Evolutionary conservation across 768 basidiomycete species (phyloP), one percentile per base, ranked within the genome.

Genomic region (Mycena leptocephala): DNA sequence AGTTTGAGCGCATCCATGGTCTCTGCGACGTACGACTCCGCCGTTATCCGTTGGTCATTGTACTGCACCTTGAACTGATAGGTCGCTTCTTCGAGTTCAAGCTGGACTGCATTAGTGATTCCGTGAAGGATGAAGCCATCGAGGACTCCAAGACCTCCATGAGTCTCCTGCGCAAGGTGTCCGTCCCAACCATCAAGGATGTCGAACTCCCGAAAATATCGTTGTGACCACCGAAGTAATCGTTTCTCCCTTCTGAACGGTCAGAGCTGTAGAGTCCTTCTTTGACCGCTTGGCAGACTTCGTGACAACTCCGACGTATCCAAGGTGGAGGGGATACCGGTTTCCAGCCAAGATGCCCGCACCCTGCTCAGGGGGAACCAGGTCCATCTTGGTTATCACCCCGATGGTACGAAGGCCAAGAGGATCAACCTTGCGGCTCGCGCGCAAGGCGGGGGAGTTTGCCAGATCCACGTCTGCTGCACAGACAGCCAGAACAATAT

Each of bases 11-110:
- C 88, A 81, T 99, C 98, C 85, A 99, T 94, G 2, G 97, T 97
- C 86, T 99, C 98, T 9, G 98, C 97, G 61, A 99, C 96, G 83
- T 99, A 99, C 2, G 96, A 97, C 84, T 99, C 98, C 14, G 98
- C 94, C 1, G 95, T 95, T 74, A 99, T 95, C 28, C 96, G 92
- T 28, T 96, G 93, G 85, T 99, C 98, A 82, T 99, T 99, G 87
- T 96, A 96, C 83, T 97, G 95, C 2, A 99, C 98, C 86, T 99
- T 99, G 92, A 99, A 99, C 84, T 99, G 98, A 84, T 99, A 99
- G 16, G 94, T 94, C 3, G 98, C 94, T 81, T 99, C 98, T 84
- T 99, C 98, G 11, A 99, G 89, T 83, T 99, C 98, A 46, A 99
- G 92, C 80, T 98, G 97, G 13, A 99, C 98, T 3, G 97, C 97